Conservation (phyloP, 768 basidiomycete genomes). For the Sporobolomyces phaffii region DNA sequence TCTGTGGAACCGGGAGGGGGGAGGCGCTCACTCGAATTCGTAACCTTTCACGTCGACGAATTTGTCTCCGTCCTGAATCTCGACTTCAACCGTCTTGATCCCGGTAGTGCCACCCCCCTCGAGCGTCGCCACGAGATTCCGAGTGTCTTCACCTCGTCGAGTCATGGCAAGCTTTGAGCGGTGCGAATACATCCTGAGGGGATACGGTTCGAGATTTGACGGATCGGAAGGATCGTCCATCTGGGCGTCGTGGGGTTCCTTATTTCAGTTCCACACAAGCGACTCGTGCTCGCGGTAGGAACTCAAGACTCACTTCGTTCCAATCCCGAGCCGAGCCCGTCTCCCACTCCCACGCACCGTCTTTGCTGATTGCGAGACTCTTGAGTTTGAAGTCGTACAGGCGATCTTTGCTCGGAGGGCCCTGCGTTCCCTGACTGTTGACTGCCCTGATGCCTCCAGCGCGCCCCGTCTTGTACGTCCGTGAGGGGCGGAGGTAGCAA, state of each 20-base stretch:
- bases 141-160: background rate
- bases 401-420: background rate
- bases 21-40: slow-evolving; percentile 19
- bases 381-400: slow-evolving; percentile 30
- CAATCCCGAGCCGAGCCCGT: slow-evolving; percentile 4
- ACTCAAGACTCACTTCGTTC: background rate
- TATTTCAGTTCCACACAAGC: background rate
- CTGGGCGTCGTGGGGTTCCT: background rate
- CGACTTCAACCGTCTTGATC: slow-evolving; percentile 12
- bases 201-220: slow-evolving; percentile 16
- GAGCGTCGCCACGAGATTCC: background rate
- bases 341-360: slow-evolving; percentile 12
- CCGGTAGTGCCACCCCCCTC: background rate
- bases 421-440: background rate
- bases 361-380: slow-evolving; percentile 9
- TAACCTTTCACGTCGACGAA: slow-evolving; percentile 13
- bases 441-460: slow-evolving; percentile 6
- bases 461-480: slow-evolving; percentile 22
- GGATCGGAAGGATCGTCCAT: slow-evolving; percentile 8
- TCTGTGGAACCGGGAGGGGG: no score
- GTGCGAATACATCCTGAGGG: slow-evolving; percentile 6
- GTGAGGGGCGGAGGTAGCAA: slow-evolving; percentile 16
- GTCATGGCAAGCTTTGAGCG: background rate
- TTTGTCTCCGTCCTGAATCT: slow-evolving; percentile 9
- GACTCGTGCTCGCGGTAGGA: background rate